Conservation (phyloP, 768 basidiomycete species). For the Leccinum imitatum region DNA sequence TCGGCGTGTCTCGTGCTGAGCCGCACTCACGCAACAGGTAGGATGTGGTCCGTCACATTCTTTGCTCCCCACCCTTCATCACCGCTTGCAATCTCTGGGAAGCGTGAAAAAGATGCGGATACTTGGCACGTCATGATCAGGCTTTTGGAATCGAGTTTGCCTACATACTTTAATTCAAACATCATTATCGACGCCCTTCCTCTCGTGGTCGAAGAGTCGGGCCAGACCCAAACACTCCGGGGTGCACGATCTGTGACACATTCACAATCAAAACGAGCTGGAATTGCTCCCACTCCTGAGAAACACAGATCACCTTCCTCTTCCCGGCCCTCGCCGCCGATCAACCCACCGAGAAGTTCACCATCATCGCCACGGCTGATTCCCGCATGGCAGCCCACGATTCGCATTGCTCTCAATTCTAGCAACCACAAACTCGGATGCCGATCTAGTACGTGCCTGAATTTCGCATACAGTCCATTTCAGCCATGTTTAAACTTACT, state of each 20-base stretch:
- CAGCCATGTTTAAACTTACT: no score
- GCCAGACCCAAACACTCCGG: not conserved
- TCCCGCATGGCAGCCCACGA: not conserved
- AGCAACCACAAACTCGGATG: slow-evolving; percentile 15
- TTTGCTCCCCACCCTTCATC: slow-evolving; percentile 10
- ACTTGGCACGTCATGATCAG: slow-evolving; percentile 47
- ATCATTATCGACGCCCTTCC: slow-evolving; percentile 10
- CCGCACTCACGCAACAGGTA: slow-evolving; percentile 6
- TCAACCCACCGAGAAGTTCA: slow-evolving; percentile 1
- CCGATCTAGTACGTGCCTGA: slow-evolving; percentile 6
- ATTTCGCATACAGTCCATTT: no score
- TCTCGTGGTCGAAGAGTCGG: not conserved
- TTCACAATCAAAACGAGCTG: no score
- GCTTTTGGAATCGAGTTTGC: slow-evolving; percentile 19
- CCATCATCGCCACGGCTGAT: not conserved
- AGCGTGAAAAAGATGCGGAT: slow-evolving; percentile 5
- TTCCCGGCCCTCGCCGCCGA: slow-evolving; percentile 1
- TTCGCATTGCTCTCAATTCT: slow-evolving; percentile 4
- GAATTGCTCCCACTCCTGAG: not conserved
- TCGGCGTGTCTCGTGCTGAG: not conserved
- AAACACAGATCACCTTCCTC: not conserved
- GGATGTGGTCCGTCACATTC: slow-evolving; percentile 28
- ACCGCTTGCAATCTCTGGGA: slow-evolving; percentile 5
- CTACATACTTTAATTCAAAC: slow-evolving; percentile 19
- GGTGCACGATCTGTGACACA: slow-evolving; percentile 4